These are phyloP conservation scores for Suillus hirtellus DNA, from an alignment of 768 basidiomycete genomes.

Conservation along the genomic window DNA sequence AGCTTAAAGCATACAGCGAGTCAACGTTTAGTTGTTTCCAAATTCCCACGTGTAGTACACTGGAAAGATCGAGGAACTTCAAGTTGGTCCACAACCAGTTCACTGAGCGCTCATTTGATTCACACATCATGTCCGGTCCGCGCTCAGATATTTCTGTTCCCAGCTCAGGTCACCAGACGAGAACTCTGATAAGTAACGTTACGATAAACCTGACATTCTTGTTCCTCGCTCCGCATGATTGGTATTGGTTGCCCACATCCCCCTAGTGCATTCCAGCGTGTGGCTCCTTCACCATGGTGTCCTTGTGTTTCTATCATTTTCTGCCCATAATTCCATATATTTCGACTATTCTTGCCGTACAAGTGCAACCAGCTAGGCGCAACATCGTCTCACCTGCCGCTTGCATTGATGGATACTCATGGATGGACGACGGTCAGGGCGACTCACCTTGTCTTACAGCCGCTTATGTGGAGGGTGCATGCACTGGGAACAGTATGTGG, in stretches of 20 bases:
- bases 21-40: too few relatives aligned
- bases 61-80: too few relatives aligned
- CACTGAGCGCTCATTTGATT: too few relatives aligned
- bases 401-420: slow-evolving; percentile 19
- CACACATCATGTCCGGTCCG: not conserved
- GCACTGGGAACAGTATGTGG: slow-evolving; percentile 26
- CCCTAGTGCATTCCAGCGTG: not conserved
- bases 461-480: slow-evolving; percentile 33
- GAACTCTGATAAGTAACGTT: too few relatives aligned
- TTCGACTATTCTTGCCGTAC: slow-evolving; percentile 6
- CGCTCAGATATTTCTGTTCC: not conserved
- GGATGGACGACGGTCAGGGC: slow-evolving; percentile 26
- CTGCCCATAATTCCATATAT: not conserved
- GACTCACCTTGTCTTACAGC: slow-evolving; percentile 24
- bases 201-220: not conserved
- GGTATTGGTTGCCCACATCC: not conserved
- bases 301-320: not conserved
- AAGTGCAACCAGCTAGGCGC: slow-evolving; percentile 16
- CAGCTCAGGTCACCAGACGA: not conserved
- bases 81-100: too few relatives aligned
- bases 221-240: not conserved
- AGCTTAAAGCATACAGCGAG: too few relatives aligned
- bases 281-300: not conserved
- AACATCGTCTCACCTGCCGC: slow-evolving; percentile 15
- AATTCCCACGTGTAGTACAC: too few relatives aligned